These are phyloP conservation scores for Scutellaria galericulata DNA, from an alignment of 257 asterid genomes.

Conservation along the genomic window DNA sequence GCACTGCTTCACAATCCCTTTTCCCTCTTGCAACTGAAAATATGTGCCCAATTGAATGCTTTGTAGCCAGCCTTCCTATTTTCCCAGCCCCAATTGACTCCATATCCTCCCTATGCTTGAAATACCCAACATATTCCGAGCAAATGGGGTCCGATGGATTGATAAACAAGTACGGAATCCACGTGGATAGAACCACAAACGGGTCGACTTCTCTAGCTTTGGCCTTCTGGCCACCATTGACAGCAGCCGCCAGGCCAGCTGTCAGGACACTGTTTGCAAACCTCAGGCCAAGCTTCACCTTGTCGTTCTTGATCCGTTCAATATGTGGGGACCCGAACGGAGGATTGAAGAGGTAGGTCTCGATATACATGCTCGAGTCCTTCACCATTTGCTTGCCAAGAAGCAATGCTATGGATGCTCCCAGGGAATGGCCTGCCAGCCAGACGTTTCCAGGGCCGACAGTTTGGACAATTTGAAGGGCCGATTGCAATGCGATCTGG, in stretches of 20 bases:
- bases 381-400: slow-evolving; percentile 56
- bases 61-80: slow-evolving; percentile 60
- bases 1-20: slow-evolving; percentile 52
- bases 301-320: slow-evolving; percentile 55
- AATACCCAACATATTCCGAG: slow-evolving; percentile 65
- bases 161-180: slow-evolving; percentile 73
- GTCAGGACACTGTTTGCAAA: slow-evolving; percentile 56
- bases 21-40: slow-evolving; percentile 46
- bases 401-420: slow-evolving; percentile 65
- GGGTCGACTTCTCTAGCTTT: slow-evolving; percentile 37
- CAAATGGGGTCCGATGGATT: slow-evolving; percentile 67
- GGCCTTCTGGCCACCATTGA: slow-evolving; percentile 12
- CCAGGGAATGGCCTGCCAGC: slow-evolving; percentile 76
- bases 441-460: slow-evolving; percentile 46
- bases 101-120: slow-evolving; percentile 70
- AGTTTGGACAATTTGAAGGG: slow-evolving; percentile 10
- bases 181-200: slow-evolving; percentile 47
- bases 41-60: slow-evolving; percentile 59
- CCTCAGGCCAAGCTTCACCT: slow-evolving; percentile 55
- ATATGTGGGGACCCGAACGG: slow-evolving; percentile 71
- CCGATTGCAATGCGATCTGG: slow-evolving; percentile 41
- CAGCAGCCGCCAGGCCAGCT: slow-evolving; percentile 58
- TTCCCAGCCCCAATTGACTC: slow-evolving; percentile 52
- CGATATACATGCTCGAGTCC: slow-evolving; percentile 44
- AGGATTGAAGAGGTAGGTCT: slow-evolving; percentile 73